Conservation (phyloP, 2,329 filamentous ascomycete species). For the Curvularia verruculosa region DNA sequence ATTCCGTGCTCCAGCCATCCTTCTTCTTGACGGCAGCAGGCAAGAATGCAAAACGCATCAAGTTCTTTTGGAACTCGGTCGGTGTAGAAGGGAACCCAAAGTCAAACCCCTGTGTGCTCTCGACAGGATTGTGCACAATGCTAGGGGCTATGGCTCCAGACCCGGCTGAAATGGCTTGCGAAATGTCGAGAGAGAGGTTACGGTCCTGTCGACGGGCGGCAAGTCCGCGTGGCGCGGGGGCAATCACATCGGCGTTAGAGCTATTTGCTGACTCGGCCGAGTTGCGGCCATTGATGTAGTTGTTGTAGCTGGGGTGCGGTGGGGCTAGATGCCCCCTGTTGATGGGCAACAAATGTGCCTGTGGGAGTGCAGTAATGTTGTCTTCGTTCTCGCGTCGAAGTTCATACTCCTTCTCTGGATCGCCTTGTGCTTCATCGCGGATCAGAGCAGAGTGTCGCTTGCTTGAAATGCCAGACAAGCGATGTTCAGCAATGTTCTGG, state of each 20-base stretch:
- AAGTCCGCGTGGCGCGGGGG: slow-evolving; percentile 36
- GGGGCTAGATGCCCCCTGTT: slow-evolving; percentile 52
- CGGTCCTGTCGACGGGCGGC: slow-evolving; percentile 51
- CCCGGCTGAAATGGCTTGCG: slow-evolving; percentile 42
- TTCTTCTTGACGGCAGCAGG: slow-evolving; percentile 57
- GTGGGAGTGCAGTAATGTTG: slow-evolving; percentile 79
- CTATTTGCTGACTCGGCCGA: slow-evolving; percentile 29
- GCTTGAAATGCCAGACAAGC: slow-evolving; percentile 51
- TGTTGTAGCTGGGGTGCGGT: slow-evolving; percentile 32
- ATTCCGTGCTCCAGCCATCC: slow-evolving; percentile 89
- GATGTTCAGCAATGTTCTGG: slow-evolving; percentile 81
- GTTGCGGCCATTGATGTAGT: slow-evolving; percentile 23
- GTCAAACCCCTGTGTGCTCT: slow-evolving; percentile 48
- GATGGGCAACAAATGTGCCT: slow-evolving; percentile 50
- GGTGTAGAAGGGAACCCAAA: slow-evolving; percentile 81
- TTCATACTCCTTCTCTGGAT: slow-evolving; percentile 78
- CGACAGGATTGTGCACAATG: slow-evolving; percentile 41
- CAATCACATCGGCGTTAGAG: slow-evolving; percentile 37
- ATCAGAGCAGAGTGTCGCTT: slow-evolving; percentile 81
- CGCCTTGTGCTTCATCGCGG: slow-evolving; percentile 77
- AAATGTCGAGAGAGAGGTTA: slow-evolving; percentile 53
- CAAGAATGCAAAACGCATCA: slow-evolving; percentile 90
- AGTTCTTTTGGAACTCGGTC: slow-evolving; percentile 83
- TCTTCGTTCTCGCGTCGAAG: slow-evolving; percentile 84
- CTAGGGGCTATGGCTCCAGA: slow-evolving; percentile 52